Conservation (phyloP, 1,284 basidiomycete genomes). For the Pisolithus thermaeus region DNA sequence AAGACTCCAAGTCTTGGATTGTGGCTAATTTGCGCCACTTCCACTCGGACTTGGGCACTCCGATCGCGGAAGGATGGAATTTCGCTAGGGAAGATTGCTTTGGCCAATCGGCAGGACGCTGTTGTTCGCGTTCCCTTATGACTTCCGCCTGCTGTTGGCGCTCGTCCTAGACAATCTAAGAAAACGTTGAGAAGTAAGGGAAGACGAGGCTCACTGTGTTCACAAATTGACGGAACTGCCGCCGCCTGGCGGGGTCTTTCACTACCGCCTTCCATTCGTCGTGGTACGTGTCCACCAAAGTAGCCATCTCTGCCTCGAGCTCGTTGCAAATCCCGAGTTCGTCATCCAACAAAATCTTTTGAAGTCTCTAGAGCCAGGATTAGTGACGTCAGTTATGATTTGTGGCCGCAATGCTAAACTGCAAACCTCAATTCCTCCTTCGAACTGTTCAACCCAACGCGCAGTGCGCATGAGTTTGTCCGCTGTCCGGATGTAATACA, state of each 20-base stretch:
- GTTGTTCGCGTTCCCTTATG: conserved; percentile 60
- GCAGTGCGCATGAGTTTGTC: conserved; percentile 68
- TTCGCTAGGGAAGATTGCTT: conserved; percentile 47
- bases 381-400: background rate
- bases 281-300: conserved; percentile 59
- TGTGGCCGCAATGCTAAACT: background rate
- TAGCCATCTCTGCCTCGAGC: conserved; percentile 67
- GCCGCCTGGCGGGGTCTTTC: conserved; percentile 42
- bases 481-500: conserved; percentile 71
- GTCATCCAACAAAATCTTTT: conserved; percentile 67
- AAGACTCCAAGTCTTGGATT: conserved; percentile 48
- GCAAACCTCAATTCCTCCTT: conserved; percentile 60
- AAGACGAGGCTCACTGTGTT: conserved; percentile 43
- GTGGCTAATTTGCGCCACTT: conserved; percentile 52
- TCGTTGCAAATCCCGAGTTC: conserved; percentile 71
- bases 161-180: conserved; percentile 33
- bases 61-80: conserved; percentile 36
- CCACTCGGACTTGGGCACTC: conserved; percentile 49
- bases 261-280: conserved; percentile 72
- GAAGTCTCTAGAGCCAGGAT: conserved; percentile 40
- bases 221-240: conserved; percentile 63
- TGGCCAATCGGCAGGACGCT: conserved; percentile 67
- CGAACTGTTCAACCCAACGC: conserved; percentile 69
- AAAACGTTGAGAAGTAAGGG: conserved; percentile 2
- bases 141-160: conserved; percentile 47